These are phyloP conservation scores for Solanum habrochaites DNA, from an alignment of 257 asterid species.

Conservation along the genomic window DNA sequence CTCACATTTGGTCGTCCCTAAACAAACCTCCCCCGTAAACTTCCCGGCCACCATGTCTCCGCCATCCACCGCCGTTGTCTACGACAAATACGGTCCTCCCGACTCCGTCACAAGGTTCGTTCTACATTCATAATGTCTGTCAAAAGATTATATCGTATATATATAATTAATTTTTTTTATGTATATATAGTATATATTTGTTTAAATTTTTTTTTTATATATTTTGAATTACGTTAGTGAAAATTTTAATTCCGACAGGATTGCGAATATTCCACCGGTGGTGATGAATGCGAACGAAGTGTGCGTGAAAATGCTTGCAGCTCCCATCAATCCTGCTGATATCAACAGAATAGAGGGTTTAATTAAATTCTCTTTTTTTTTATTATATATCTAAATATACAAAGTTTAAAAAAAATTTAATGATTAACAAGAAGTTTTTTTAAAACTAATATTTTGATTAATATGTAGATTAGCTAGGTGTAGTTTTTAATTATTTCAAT, in stretches of 20 bases:
- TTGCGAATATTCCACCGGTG: slow-evolving; percentile 53
- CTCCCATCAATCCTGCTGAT: slow-evolving; percentile 95
- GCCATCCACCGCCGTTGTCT: slow-evolving; percentile 76
- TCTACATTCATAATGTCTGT: neutral
- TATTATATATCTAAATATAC: too few relatives aligned
- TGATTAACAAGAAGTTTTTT: too few relatives aligned
- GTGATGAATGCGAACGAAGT: slow-evolving; percentile 57
- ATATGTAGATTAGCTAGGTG: too few relatives aligned
- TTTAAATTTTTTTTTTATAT: too few relatives aligned
- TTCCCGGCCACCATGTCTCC: slow-evolving; percentile 61
- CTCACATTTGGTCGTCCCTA: neutral
- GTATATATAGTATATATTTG: too few relatives aligned
- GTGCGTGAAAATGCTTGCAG: slow-evolving; percentile 89
- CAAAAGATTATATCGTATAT: neutral
- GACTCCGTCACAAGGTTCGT: slow-evolving; percentile 36
- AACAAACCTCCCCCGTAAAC: neutral
- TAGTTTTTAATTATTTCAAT: too few relatives aligned
- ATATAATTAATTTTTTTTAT: too few relatives aligned
- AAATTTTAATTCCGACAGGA: slow-evolving; percentile 14
- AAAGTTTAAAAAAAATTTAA: too few relatives aligned
- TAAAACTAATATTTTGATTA: too few relatives aligned
- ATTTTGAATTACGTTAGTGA: too few relatives aligned
- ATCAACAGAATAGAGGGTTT: slow-evolving; percentile 74
- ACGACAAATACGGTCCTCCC: slow-evolving; percentile 80
- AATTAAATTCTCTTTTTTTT: too few relatives aligned